Conservation (phyloP, 495 filamentous ascomycete genomes). For the Penicillium canariense region DNA sequence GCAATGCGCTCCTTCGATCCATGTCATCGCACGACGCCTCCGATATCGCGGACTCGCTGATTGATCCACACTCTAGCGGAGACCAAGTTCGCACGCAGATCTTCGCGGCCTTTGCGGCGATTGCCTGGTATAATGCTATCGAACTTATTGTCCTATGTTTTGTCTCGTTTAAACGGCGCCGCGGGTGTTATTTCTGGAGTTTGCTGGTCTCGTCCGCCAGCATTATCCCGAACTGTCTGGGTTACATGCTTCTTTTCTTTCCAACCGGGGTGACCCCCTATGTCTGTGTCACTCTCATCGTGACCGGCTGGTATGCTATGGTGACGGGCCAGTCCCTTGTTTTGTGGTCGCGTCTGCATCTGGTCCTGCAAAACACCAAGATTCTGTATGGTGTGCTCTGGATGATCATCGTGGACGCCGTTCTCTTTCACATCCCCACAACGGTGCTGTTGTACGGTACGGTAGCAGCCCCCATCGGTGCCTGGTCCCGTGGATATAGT, state of each 20-base stretch:
- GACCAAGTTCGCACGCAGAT: slow-evolving; percentile 16
- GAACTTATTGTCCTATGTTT: slow-evolving; percentile 48
- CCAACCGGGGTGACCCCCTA: slow-evolving; percentile 26
- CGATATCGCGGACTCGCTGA: slow-evolving; percentile 9
- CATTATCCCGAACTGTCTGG: slow-evolving; percentile 42
- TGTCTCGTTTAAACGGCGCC: slow-evolving; percentile 45
- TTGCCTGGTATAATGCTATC: slow-evolving; percentile 49
- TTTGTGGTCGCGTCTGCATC: slow-evolving; percentile 48
- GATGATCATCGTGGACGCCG: slow-evolving; percentile 46
- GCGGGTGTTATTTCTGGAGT: slow-evolving; percentile 52
- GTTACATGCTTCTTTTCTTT: slow-evolving; percentile 48
- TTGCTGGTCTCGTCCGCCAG: slow-evolving; percentile 40
- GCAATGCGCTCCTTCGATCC: slow-evolving; percentile 9
- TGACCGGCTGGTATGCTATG: slow-evolving; percentile 45
- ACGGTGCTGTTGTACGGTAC: slow-evolving; percentile 43
- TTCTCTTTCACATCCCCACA: slow-evolving; percentile 43
- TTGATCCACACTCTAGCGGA: neutral
- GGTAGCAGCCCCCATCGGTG: slow-evolving; percentile 24
- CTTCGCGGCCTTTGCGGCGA: slow-evolving; percentile 34
- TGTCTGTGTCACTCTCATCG: slow-evolving; percentile 37
- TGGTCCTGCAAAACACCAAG: slow-evolving; percentile 41
- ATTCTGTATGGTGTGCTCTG: slow-evolving; percentile 35
- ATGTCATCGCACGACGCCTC: slow-evolving; percentile 16
- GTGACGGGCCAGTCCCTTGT: slow-evolving; percentile 51
- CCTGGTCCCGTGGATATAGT: slow-evolving; percentile 40